Base-by-base conservation (phyloP, 2,329 filamentous ascomycete species). In the Fragosphaeria purpurea region DNA sequence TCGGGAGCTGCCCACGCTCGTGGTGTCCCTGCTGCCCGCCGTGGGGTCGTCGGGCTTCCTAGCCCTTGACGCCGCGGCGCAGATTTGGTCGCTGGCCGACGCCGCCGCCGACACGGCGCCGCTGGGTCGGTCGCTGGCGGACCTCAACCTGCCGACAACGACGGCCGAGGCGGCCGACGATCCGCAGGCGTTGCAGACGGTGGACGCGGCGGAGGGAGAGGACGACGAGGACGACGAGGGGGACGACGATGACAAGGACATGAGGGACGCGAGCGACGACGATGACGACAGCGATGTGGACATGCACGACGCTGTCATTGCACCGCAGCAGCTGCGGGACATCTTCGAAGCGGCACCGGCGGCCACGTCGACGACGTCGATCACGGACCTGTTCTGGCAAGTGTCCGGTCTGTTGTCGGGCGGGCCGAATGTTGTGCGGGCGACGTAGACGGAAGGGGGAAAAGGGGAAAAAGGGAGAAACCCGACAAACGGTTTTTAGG, bases 311-410 rank as follows among this genome's bases (percentile, higher is more conserved):
- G 76, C 35, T 11, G 7, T 77, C 6, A 79, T 88, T 13, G 77
- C 89, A 13, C 72, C 81, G 41, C 78, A 82, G 46, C 82, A 89
- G 60, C 77, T 80, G 56, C 68, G 90, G 49, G 75, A 83, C 6
- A 75, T 80, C 47, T 76, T 90, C 39, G 88, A 90, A 56, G 83
- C 88, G 55, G 72, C 75, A 11, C 80, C 80, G 2, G 80, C 83
- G 2, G 77, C 82, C 4, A 85, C 85, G 61, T 82, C 83, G 0
- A 75, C 85, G 60, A 82, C 83, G 30, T 79, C 84, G 9, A 77
- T 90, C 30, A 80, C 85, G 64, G 85, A 88, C 55, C 76, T 88
- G 69, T 89, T 90, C 62, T 81, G 84, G 64, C 79, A 82, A 64
- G 82, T 91, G 40, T 77, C 84, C 10, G 77, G 71, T 5, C 62